These are phyloP conservation scores for Petunia axillaris DNA, from an alignment of 257 asterid genomes.

Conservation along the genomic window DNA sequence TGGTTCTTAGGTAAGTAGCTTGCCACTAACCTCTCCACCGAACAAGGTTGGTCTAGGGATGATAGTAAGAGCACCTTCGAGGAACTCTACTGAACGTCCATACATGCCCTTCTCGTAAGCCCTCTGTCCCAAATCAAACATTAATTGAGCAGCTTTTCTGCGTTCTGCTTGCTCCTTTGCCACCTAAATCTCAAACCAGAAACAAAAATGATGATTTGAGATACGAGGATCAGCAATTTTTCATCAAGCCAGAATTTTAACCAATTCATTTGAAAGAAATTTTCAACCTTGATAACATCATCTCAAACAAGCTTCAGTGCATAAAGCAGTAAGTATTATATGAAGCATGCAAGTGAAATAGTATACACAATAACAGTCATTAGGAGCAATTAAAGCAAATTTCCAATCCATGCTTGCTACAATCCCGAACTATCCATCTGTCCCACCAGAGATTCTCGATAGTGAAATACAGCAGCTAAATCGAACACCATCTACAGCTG, in stretches of 20 bases:
- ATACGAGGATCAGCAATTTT: neutral
- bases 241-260: neutral
- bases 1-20: conserved; percentile 2
- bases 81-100: conserved; percentile 93
- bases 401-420: neutral
- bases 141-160: conserved; percentile 80
- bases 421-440: no score
- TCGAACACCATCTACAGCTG: no score
- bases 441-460: no score
- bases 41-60: conserved; percentile 87
- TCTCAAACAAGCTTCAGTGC: neutral
- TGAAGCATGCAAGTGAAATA: neutral
- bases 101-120: conserved; percentile 93
- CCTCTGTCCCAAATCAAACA: conserved; percentile 91
- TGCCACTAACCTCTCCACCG: conserved; percentile 90
- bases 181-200: conserved; percentile 49
- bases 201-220: neutral
- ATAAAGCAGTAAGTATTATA: neutral
- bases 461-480: no score
- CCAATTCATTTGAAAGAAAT: neutral
- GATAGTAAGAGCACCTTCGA: conserved; percentile 94
- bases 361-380: neutral
- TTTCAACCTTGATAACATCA: conserved; percentile 12
- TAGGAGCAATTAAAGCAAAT: neutral
- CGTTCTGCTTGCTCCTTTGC: conserved; percentile 96